phyloP scores from a whole-genome alignment of 2,329 filamentous ascomycete genomes.

The Fusarium staphyleae region DNA sequence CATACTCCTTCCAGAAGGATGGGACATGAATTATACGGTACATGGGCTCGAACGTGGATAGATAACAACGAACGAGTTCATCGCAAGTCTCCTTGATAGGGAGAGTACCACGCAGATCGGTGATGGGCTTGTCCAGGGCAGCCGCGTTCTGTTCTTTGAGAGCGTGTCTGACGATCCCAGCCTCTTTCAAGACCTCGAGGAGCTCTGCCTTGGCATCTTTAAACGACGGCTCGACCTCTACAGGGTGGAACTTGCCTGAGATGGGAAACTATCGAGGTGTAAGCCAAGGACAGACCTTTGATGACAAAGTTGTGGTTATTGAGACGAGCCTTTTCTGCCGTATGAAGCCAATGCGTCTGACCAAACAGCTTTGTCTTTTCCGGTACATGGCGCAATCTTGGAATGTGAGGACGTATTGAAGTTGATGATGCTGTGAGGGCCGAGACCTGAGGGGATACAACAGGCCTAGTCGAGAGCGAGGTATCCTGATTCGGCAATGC shows the following conservation, averaged over 20 bases:
- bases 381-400: constrained; percentile 37
- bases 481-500: constrained; percentile 2
- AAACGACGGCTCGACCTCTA: constrained; percentile 37
- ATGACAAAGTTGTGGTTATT: not conserved
- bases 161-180: constrained; percentile 26
- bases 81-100: constrained; percentile 30
- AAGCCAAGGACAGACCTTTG: not conserved
- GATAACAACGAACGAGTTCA: constrained; percentile 33
- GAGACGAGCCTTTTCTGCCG: constrained; percentile 33
- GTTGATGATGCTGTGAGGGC: constrained; percentile 8
- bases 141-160: constrained; percentile 26
- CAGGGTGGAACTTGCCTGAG: constrained; percentile 35
- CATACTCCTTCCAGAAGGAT: constrained; percentile 35
- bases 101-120: constrained; percentile 27
- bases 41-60: constrained; percentile 39
- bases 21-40: constrained; percentile 39
- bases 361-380: constrained; percentile 41
- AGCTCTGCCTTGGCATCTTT: constrained; percentile 38
- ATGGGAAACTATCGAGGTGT: constrained; percentile 33
- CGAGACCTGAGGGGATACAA: not conserved
- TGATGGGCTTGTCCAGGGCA: constrained; percentile 30
- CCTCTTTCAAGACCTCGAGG: constrained; percentile 32
- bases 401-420: constrained; percentile 33
- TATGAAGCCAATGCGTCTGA: constrained; percentile 41
- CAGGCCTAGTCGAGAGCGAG: not conserved